Evolutionary conservation across 129 eudicot genomes (phyloP).

Genomic region (Chrysanthemum lavandulifolium): DNA sequence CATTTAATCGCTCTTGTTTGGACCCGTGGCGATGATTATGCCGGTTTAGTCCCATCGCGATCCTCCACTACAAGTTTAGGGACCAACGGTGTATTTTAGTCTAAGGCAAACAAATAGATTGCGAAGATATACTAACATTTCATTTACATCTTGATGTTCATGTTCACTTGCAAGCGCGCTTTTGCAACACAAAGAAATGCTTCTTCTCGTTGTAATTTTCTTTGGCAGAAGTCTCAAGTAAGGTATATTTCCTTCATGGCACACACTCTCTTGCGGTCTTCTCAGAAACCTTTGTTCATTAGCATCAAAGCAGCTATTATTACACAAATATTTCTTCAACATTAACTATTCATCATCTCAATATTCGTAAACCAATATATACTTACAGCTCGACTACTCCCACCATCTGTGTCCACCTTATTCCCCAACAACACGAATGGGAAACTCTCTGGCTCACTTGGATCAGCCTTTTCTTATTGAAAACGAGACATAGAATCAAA

Average conservation of each 20-base stretch:
- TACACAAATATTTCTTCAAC: neutral
- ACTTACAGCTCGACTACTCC: slow-evolving; percentile 67
- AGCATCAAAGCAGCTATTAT: neutral
- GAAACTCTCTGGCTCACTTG: slow-evolving; percentile 62
- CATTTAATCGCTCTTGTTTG: too few relatives aligned
- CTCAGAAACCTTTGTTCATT: slow-evolving; percentile 58
- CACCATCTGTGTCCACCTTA: slow-evolving; percentile 77
- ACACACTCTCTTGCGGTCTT: slow-evolving; percentile 85
- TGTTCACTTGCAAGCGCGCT: slow-evolving; percentile 57
- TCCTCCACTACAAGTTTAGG: too few relatives aligned
- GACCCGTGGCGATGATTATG: too few relatives aligned
- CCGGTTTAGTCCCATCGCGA: too few relatives aligned
- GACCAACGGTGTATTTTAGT: too few relatives aligned
- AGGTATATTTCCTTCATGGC: slow-evolving; percentile 64
- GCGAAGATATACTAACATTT: slow-evolving; percentile 22
- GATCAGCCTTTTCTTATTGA: slow-evolving; percentile 51
- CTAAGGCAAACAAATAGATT: neutral
- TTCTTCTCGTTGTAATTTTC: slow-evolving; percentile 70
- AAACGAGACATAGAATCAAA: neutral
- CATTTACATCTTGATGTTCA: slow-evolving; percentile 52
- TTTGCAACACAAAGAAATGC: slow-evolving; percentile 67
- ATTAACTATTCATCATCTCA: neutral
- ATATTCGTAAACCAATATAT: neutral
- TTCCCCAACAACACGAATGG: slow-evolving; percentile 85
- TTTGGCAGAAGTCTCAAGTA: slow-evolving; percentile 92